Evolutionary conservation across 768 basidiomycete species (phyloP), one percentile per base, ranked within the genome.

Genomic region (Rhodotorula paludigena): DNA sequence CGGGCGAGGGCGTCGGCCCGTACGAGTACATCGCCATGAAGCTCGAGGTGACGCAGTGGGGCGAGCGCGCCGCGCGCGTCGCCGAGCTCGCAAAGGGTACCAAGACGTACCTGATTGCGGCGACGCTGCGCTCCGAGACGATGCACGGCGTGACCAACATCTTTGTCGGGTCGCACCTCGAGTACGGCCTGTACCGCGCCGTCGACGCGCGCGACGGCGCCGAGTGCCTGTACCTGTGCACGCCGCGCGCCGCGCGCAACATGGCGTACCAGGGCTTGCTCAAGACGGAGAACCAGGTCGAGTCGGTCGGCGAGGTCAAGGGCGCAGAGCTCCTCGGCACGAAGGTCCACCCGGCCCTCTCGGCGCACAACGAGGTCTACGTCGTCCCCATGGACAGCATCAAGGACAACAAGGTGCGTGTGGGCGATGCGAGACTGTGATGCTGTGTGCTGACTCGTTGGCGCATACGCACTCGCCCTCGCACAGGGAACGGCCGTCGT

Each of bases 61-160:
- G 88, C 70, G 81, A 83, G 32, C 83, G 81, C 20, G 89, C 89
- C 3, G 85, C 83, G 60, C 82, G 82, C 64, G 87, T 88, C 69
- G 82, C 88, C 32, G 87, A 86, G 14, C 35, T 74, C 44, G 64
- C 62, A 4, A 64, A 41, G 7, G 87, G 85, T 23, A 85, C 89
- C 72, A 90, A 87, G 74, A 88, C 96, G 2, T 94, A 82, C 79
- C 80, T 99, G 76, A 90, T 96, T n/a, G 92, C 96, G 53, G 96
- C 94, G 28, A 97, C 96, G 5, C 81, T 99, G 64, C 84, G 96
- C 49, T 90, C 96, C 0, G 96, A 99, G 80, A 99, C 96, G 0
- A 94, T 97, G 96, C 94, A 97, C 77, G 96, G 94, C 32, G 93
- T 98, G 80, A 98, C 93, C 5, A 98, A 98, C 78, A 92, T 92